Conservation (phyloP, 176 grass and related monocot genomes). For the Oropetium thomaeum region DNA sequence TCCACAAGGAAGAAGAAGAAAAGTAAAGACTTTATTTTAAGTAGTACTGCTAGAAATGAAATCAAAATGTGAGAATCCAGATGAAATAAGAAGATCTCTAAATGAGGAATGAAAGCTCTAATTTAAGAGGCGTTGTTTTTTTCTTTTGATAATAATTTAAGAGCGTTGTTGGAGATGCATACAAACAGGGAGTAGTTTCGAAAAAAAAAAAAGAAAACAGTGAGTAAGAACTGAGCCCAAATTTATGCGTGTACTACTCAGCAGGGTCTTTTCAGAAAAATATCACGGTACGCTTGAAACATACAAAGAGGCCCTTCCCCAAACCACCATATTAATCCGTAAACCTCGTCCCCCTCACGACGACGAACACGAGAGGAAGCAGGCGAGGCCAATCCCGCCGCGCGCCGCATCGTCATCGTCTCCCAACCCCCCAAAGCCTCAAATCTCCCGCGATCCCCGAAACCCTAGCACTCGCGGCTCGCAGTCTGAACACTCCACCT, state of each 20-base stretch:
- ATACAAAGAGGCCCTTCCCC: not conserved
- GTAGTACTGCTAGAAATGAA: too few species aligned
- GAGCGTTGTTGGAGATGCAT: too few species aligned
- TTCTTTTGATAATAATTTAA: too few species aligned
- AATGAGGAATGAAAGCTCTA: too few species aligned
- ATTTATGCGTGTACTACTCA: not conserved
- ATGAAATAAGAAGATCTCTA: too few species aligned
- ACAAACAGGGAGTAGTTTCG: too few species aligned
- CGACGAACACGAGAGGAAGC: conserved; percentile 29
- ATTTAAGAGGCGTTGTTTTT: too few species aligned
- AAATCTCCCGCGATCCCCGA: conserved; percentile 30
- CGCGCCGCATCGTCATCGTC: conserved; percentile 18
- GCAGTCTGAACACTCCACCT: conserved; percentile 13
- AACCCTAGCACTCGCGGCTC: conserved; percentile 37
- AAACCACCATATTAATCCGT: not conserved
- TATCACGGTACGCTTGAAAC: not conserved
- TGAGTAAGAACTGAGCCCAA: not conserved
- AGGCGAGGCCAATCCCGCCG: conserved; percentile 23
- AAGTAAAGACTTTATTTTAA: too few species aligned
- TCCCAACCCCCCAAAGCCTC: not conserved
- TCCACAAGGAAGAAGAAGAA: too few species aligned
- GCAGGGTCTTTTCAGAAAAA: not conserved
- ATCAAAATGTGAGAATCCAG: too few species aligned
- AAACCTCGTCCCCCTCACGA: not conserved
- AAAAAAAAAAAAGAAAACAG: too few species aligned